Base-by-base conservation (phyloP, 1,284 basidiomycete species). In the Melampsora abietis-canadensis region DNA sequence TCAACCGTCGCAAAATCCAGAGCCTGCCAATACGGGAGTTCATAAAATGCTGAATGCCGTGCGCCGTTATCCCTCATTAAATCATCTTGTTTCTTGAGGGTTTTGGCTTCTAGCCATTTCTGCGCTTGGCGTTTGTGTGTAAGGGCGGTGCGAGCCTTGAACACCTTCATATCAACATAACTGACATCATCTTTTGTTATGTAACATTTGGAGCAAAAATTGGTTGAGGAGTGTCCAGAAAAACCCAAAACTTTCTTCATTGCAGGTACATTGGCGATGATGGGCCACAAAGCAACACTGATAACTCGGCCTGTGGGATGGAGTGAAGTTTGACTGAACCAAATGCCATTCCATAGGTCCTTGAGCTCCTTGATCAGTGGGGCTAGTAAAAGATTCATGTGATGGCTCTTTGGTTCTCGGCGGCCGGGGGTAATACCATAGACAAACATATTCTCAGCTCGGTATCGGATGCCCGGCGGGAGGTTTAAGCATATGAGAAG, bases 381-480 rank as follows among this genome's bases (percentile, higher is more conserved):
- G 15, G 48, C 14, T 0, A 84, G 46, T 65, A 80, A 79, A 48
- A 80, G 78, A 64, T 83, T 82, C 44, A 82, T 67, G 21, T 79
- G 51, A 14, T 77, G 47, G 5, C 60, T n/a, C 6, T 46, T 60
- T 1, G 77, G 78, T 57, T 78, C 76, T 15, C 47, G 31, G 3
- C 76, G 78, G 3, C 78, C 78, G 14, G 80, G 83, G 81, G 80
- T 80, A 14, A 84, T 77, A 1, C 81, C 82, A 8, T 80, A 81
- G 15, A 84, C 78, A 72, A 79, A 84, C 17, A 84, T 77, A 67
- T 84, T 83, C 64, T 84, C 81, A 1, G 76, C 37, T 27, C 78
- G 77, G 69, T 81, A 81, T 0, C 83, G 80, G 19, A 82, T 47
- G 3, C 77, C 48, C 0, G 78, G 78, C 2, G 83, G 83, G 1